These are phyloP conservation scores for Castanea sativa DNA, from an alignment of 306 rosid genomes.

Conservation along the genomic window DNA sequence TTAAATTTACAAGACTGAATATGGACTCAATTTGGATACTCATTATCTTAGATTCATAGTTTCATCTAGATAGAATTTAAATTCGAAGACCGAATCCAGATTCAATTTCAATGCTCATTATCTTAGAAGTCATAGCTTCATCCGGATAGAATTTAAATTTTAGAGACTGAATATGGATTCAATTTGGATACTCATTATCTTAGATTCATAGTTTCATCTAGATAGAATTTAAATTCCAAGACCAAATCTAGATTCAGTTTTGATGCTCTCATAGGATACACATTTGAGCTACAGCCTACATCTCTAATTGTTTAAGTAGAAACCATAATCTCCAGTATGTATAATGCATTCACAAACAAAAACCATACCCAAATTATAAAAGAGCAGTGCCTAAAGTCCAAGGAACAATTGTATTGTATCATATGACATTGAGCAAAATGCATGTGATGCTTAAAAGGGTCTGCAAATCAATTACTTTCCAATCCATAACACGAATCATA, in stretches of 20 bases:
- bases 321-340: background rate
- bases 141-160: background rate
- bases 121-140: background rate
- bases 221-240: background rate
- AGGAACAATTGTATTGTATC: background rate
- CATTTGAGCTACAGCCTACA: background rate
- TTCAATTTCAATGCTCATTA: too few relatives aligned
- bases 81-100: too few relatives aligned
- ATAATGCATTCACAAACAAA: background rate
- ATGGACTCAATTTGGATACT: background rate
- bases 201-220: background rate
- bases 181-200: background rate
- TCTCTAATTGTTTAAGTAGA: too few relatives aligned
- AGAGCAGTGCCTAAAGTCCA: background rate
- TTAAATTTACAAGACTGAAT: background rate
- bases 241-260: background rate
- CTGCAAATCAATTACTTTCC: background rate
- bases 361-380: too few relatives aligned
- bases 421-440: background rate
- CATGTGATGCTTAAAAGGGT: background rate
- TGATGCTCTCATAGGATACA: background rate
- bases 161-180: background rate
- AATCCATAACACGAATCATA: background rate
- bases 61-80: too few relatives aligned
- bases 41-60: background rate